Evolutionary conservation across 352 stramenopile genomes (phyloP).

Genomic region (Phytophthora pinifolia): DNA sequence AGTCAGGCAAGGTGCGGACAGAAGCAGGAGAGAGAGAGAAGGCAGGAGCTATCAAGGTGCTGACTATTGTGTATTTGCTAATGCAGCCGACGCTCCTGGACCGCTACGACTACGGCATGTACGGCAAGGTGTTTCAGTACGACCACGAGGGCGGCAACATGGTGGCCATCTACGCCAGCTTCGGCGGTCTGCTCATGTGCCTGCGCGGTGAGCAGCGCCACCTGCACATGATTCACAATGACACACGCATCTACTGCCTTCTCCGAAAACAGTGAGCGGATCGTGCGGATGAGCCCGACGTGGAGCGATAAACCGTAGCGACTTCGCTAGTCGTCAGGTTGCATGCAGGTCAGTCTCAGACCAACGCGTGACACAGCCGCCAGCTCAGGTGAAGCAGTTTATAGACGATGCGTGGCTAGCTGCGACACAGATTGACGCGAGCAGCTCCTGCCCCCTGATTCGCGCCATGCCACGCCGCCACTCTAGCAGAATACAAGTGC

Average conservation of each 20-base stretch:
- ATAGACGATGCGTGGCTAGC: conserved; percentile 16
- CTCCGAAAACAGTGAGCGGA: conserved; percentile 81
- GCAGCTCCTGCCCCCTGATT: neutral
- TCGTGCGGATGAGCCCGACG: neutral
- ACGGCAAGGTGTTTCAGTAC: conserved; percentile 98
- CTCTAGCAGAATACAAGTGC: conserved; percentile 18
- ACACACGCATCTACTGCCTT: conserved; percentile 95
- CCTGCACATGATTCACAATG: conserved; percentile 96
- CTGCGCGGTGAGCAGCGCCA: conserved; percentile 96
- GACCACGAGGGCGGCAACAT: conserved; percentile 94
- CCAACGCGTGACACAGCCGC: neutral
- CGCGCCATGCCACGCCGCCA: conserved; percentile 3
- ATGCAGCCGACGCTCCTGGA: conserved; percentile 90
- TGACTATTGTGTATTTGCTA: conserved; percentile 6
- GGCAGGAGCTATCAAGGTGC: neutral
- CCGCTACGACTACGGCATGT: conserved; percentile 99
- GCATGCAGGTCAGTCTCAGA: neutral
- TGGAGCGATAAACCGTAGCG: neutral
- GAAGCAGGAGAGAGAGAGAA: neutral
- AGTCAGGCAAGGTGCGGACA: conserved; percentile 80
- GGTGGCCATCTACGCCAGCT: conserved; percentile 95
- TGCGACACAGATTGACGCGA: conserved; percentile 1
- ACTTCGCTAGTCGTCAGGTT: conserved; percentile 2
- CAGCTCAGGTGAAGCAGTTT: conserved; percentile 10
- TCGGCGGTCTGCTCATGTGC: conserved; percentile 97